Base-by-base conservation (phyloP, 768 basidiomycete species). In the Podaxis rugospora region DNA sequence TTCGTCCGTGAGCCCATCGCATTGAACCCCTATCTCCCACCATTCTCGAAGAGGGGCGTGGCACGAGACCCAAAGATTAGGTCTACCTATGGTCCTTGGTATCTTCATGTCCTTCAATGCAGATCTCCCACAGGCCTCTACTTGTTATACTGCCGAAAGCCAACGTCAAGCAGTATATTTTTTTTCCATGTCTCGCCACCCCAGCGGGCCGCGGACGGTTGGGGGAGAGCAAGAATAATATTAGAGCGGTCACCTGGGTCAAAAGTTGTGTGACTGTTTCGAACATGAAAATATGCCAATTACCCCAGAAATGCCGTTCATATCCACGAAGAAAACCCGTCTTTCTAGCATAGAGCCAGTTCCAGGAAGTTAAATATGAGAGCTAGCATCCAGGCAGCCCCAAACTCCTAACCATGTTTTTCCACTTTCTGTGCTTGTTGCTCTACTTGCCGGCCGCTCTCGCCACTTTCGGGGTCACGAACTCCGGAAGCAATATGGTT, bases 401-500 rank as follows among this genome's bases (percentile, higher is more conserved):
- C 16, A 37, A 32, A 21, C n/a, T 11, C 27, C 44, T 32, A 40
- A 10, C 47, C 42, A 54, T 61, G 59, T 37, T 55, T 64, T 66
- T 52, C 53, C 65, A 37, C 62, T 67, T 60, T 10, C 71, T 54
- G 65, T 63, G 42, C 57, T 72, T 51, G 35, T 72, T 47, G 67
- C 63, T n/a, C 68, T 69, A 23, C 55, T 73, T 36, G 36, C 74
- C 76, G 5, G 65, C 64, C 28, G 74, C 67, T n/a, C 76, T 78
- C 40, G 79, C 79, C 10, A 77, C 78, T 6, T 81, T 81, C 62
- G 80, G 79, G 1, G 72, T 79, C 21, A 78, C 76, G 5, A 78
- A 74, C 16, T 79, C 77, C 23, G 76, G 78, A 5, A 65, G 58
- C 27, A 75, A 75, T 50, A 57, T 78, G 67, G 51, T 76, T 5